Evolutionary conservation across 2,329 filamentous ascomycete species (phyloP).

Genomic region (Alternaria angustiovoidea): DNA sequence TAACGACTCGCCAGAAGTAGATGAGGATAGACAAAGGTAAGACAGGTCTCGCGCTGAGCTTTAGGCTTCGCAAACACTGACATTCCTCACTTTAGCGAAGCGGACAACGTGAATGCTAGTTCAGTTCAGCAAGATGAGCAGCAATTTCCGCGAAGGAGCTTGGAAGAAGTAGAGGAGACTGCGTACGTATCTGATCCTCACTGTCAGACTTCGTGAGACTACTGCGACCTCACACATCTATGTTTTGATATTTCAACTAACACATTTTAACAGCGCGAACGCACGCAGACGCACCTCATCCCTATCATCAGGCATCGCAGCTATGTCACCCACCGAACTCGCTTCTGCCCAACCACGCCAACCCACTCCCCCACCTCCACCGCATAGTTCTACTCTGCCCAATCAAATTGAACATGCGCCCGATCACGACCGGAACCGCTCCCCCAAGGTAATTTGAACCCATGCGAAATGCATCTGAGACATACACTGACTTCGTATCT

Average conservation of each 20-base stretch:
- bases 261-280: neutral
- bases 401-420: conserved; percentile 4
- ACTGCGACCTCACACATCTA: neutral
- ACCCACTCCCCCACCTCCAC: neutral
- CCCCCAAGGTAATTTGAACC: neutral
- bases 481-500: neutral
- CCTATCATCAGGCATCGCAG: conserved; percentile 4
- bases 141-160: neutral
- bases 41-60: neutral
- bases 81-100: neutral
- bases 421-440: conserved; percentile 5
- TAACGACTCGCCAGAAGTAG: neutral
- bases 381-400: conserved; percentile 6
- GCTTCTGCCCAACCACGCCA: conserved; percentile 2
- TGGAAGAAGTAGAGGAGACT: conserved; percentile 9
- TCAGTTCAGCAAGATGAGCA: neutral
- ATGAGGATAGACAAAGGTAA: neutral
- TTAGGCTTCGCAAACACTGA: neutral
- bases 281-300: conserved; percentile 2
- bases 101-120: neutral
- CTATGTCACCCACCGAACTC: neutral
- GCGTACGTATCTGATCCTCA: conserved; percentile 3
- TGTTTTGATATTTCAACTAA: neutral
- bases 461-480: neutral
- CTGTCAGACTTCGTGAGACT: neutral